Evolutionary conservation across 2,329 filamentous ascomycete species (phyloP), one percentile per base, ranked within the genome.

Genomic region (Xylaria sp.): DNA sequence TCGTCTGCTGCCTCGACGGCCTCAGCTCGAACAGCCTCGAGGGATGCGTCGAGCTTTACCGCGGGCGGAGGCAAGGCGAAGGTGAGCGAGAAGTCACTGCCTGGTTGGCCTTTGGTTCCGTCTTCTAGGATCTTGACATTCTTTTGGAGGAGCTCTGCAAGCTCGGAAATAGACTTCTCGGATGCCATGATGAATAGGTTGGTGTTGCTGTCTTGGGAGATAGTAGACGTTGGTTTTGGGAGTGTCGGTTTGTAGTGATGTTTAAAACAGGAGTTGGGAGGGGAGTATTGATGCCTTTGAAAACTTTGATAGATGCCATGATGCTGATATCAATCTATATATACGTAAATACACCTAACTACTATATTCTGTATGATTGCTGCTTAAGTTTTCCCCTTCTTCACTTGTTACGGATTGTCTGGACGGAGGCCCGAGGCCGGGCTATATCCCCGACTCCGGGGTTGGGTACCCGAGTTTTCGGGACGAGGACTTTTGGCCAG

Each of bases 1-100:
- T 76, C 74, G 39, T 75, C 74, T 39, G 71, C 45, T 6, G 69
- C 67, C 57, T 75, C 73, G 22, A 75, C 39, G 15, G 72, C 66
- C 44, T 73, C 73, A 22, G 22, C 51, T 9, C 61, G 66, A 4
- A 62, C 62, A 7, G 63, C 54, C 50, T 69, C 70, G 29, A 72
- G 68, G 42, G 66, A 54, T 10, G 65, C 45, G 20, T 66, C 29
- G 7, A 74, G 17, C 2, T 63, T 39, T 9, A 53, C 20, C 5
- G 44, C 22, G 1, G 61, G 5, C 6, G 69, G 68, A 3, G 69
- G 68, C 3, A 68, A 22, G 27, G 73, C 61, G 27, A 72, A 66
- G 11, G 61, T 63, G 45, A 75, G 60, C 13, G 72, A 73, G 62
- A 74, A 73, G n/a, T 71, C 67, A 2, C 44, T 66, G 44, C 50